Conservation (phyloP, 1,284 basidiomycete species). For the Cystobasidium pallidum region DNA sequence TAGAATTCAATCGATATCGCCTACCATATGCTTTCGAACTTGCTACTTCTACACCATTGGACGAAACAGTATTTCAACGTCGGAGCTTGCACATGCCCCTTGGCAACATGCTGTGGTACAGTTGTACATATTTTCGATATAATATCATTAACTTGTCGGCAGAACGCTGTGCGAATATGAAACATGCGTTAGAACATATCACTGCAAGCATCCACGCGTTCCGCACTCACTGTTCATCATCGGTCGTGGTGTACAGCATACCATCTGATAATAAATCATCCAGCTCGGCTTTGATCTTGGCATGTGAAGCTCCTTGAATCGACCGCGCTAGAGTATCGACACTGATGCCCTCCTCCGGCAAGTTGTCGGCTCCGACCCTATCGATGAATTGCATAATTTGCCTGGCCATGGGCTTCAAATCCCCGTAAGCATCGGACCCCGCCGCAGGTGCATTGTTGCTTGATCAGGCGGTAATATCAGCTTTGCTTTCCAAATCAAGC, state of each 20-base stretch:
- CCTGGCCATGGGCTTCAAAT: constrained; percentile 67
- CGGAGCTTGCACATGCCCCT: background rate
- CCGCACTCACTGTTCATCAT: constrained; percentile 50
- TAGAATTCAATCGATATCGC: too few species aligned
- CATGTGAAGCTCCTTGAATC: constrained; percentile 60
- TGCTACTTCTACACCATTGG: background rate
- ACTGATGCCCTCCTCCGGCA: constrained; percentile 49
- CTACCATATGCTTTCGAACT: too few species aligned
- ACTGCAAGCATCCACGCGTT: background rate
- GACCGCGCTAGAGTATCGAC: constrained; percentile 46
- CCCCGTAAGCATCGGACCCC: constrained; percentile 58
- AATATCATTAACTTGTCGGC: background rate
- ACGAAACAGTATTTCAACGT: background rate
- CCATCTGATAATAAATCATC: constrained; percentile 72
- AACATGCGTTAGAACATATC: background rate
- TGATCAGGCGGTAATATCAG: constrained; percentile 18
- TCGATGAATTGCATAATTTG: constrained; percentile 62
- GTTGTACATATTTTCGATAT: background rate
- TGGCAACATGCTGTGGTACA: background rate
- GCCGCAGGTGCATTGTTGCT: constrained; percentile 39
- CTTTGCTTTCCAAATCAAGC: constrained; percentile 16
- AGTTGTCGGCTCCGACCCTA: background rate
- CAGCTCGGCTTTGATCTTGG: constrained; percentile 63
- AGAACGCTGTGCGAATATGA: background rate
- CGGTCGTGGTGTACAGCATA: constrained; percentile 65